A percentile compares a stretch with the other conserved stretches of the same genome.
These are phyloP conservation scores for Botryotinia calthae DNA, from an alignment of 2,329 filamentous ascomycete genomes.

Conservation along the genomic window DNA sequence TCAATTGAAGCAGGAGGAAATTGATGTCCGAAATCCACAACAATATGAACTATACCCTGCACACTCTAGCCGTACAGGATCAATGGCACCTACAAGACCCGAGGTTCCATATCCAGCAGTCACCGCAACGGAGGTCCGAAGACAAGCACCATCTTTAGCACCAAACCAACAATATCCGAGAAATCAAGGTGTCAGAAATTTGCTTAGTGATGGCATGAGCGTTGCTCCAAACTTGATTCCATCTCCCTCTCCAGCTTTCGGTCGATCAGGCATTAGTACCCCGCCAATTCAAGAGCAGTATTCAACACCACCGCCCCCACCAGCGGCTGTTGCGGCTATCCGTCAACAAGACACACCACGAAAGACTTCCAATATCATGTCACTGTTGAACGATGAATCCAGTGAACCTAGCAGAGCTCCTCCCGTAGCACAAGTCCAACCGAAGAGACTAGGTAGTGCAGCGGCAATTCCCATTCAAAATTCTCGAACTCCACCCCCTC, in stretches of 20 bases:
- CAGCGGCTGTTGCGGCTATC: constrained; percentile 43
- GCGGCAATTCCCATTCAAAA: constrained; percentile 30
- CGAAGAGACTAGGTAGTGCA: constrained; percentile 21
- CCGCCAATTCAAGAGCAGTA: constrained; percentile 32
- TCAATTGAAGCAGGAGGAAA: constrained; percentile 37
- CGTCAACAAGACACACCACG: constrained; percentile 47
- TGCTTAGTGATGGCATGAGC: constrained; percentile 31
- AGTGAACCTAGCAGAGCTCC: constrained; percentile 41
- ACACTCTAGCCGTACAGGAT: constrained; percentile 27
- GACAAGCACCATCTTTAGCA: constrained; percentile 30
- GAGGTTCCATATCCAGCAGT: constrained; percentile 26
- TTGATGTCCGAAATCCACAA: constrained; percentile 38
- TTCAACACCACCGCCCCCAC: constrained; percentile 26
- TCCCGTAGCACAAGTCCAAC: constrained; percentile 33
- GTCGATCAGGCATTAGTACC: constrained; percentile 34
- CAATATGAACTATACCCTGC: constrained; percentile 38
- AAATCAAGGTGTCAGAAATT: constrained; percentile 29
- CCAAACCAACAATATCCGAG: constrained; percentile 30
- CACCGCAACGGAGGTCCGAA: neutral
- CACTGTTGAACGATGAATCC: constrained; percentile 55
- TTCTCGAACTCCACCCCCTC: constrained; percentile 29
- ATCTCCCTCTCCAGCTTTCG: constrained; percentile 31
- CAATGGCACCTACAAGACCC: constrained; percentile 29
- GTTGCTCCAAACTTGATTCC: constrained; percentile 29
- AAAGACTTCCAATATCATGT: constrained; percentile 64